A percentile compares a stretch with the other conserved stretches of the same genome.
Conservation (phyloP, 1,284 basidiomycete species). For the Naganishia sp. region DNA sequence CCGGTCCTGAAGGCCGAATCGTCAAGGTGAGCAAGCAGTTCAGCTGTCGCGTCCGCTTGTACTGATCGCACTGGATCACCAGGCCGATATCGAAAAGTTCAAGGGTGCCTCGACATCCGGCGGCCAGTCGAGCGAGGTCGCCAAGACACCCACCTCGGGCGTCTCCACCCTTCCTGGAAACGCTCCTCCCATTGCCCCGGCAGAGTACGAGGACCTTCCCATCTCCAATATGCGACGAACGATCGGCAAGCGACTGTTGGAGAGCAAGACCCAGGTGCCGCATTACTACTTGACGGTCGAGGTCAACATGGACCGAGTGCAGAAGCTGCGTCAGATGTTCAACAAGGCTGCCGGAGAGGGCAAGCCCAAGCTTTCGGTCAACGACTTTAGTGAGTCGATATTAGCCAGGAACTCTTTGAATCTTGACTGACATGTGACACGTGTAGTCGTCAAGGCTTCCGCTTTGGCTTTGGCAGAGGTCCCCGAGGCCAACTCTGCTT, state of each 20-base stretch:
- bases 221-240: slow-evolving; percentile 91
- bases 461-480: slow-evolving; percentile 89
- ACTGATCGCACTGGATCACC: neutral
- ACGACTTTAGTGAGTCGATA: slow-evolving; percentile 72
- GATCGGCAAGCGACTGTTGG: slow-evolving; percentile 85
- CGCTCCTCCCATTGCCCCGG: slow-evolving; percentile 47
- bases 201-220: slow-evolving; percentile 88
- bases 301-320: slow-evolving; percentile 89
- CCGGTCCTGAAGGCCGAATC: slow-evolving; percentile 92
- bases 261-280: slow-evolving; percentile 92
- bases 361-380: slow-evolving; percentile 87
- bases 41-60: neutral
- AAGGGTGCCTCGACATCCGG: slow-evolving; percentile 60
- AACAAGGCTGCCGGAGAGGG: slow-evolving; percentile 78
- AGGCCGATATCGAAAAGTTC: slow-evolving; percentile 83
- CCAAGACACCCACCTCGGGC: slow-evolving; percentile 58
- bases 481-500: slow-evolving; percentile 96
- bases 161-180: slow-evolving; percentile 53
- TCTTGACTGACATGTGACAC: slow-evolving; percentile 33
- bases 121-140: slow-evolving; percentile 51
- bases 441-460: slow-evolving; percentile 80
- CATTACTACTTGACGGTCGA: slow-evolving; percentile 97
- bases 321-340: slow-evolving; percentile 93
- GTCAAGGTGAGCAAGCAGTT: slow-evolving; percentile 69
- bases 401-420: no score